These are phyloP conservation scores for Dothistroma pini DNA, from an alignment of 2,329 filamentous ascomycete genomes.

Conservation along the genomic window DNA sequence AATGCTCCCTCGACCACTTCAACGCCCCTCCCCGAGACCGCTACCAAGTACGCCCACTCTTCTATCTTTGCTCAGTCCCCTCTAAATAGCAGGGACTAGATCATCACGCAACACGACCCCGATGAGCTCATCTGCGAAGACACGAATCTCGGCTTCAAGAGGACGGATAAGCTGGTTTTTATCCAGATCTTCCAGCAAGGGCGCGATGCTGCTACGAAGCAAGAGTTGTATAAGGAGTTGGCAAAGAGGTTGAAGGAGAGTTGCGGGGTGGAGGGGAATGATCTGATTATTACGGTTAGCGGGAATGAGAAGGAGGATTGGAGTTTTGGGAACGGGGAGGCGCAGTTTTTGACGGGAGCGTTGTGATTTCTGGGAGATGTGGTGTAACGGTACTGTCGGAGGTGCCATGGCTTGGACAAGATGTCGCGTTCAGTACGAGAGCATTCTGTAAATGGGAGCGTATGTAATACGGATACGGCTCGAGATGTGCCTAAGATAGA, in stretches of 20 bases:
- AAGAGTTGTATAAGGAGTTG: conserved; percentile 25
- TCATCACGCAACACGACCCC: conserved; percentile 35
- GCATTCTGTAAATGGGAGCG: not conserved
- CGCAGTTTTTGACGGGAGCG: conserved; percentile 32
- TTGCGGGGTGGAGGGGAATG: conserved; percentile 25
- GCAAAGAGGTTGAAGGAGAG: conserved; percentile 25
- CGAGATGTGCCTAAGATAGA: not conserved
- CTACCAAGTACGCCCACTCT: conserved; percentile 25
- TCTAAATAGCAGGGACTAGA: conserved; percentile 12
- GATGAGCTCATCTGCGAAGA: conserved; percentile 35
- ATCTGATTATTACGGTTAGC: conserved; percentile 30
- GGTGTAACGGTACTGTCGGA: too few relatives aligned
- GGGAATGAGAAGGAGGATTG: conserved; percentile 32
- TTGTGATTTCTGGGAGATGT: conserved; percentile 8
- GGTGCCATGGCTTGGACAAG: too few relatives aligned
- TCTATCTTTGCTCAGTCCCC: not conserved
- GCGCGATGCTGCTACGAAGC: conserved; percentile 28
- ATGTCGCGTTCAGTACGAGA: not conserved
- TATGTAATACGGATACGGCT: not conserved
- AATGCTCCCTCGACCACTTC: conserved; percentile 30
- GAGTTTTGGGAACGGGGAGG: conserved; percentile 33
- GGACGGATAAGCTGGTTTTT: conserved; percentile 31
- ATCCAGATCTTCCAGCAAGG: conserved; percentile 37
- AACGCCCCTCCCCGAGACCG: conserved; percentile 30
- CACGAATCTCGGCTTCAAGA: conserved; percentile 27